These are phyloP conservation scores for Endocarpon pusillum DNA, from an alignment of 495 filamentous ascomycete genomes.

Conservation along the genomic window DNA sequence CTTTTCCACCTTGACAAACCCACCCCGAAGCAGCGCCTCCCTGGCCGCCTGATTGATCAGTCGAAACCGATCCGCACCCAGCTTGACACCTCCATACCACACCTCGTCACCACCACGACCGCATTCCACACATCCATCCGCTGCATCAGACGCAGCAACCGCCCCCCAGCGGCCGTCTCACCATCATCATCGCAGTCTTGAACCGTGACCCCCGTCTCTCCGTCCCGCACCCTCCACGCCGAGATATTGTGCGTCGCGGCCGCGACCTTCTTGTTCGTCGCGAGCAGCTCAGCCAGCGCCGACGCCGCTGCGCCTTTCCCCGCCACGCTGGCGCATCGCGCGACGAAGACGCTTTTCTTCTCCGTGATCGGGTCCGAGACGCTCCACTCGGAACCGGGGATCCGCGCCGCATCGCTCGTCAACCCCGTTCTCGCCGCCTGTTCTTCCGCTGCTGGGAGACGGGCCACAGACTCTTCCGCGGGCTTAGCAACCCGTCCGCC, in stretches of 20 bases:
- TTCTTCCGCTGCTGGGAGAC: slow-evolving; percentile 20
- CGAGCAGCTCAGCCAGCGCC: slow-evolving; percentile 54
- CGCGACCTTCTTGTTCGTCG: slow-evolving; percentile 64
- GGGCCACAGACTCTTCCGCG: slow-evolving; percentile 29
- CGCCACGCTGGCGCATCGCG: slow-evolving; percentile 47
- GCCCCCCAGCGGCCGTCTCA: slow-evolving; percentile 80
- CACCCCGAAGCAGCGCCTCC: slow-evolving; percentile 70
- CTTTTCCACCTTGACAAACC: slow-evolving; percentile 36
- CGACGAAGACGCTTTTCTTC: slow-evolving; percentile 79
- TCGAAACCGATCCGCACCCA: slow-evolving; percentile 79
- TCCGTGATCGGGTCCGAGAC: slow-evolving; percentile 55
- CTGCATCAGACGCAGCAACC: slow-evolving; percentile 78
- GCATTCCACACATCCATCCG: slow-evolving; percentile 86
- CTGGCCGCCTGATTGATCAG: slow-evolving; percentile 74
- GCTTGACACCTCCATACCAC: slow-evolving; percentile 86
- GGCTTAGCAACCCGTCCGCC: slow-evolving; percentile 26
- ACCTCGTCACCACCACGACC: slow-evolving; percentile 80
- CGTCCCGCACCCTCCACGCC: slow-evolving; percentile 41
- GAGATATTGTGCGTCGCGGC: slow-evolving; percentile 84
- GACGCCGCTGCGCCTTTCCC: slow-evolving; percentile 49
- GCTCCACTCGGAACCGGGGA: slow-evolving; percentile 42
- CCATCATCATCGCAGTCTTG: slow-evolving; percentile 96
- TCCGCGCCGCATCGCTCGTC: slow-evolving; percentile 18
- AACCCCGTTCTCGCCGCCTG: slow-evolving; percentile 6
- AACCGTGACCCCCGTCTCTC: slow-evolving; percentile 36